These are phyloP conservation scores for Rhynchosporium agropyri DNA, from an alignment of 2,329 filamentous ascomycete genomes.

Conservation along the genomic window DNA sequence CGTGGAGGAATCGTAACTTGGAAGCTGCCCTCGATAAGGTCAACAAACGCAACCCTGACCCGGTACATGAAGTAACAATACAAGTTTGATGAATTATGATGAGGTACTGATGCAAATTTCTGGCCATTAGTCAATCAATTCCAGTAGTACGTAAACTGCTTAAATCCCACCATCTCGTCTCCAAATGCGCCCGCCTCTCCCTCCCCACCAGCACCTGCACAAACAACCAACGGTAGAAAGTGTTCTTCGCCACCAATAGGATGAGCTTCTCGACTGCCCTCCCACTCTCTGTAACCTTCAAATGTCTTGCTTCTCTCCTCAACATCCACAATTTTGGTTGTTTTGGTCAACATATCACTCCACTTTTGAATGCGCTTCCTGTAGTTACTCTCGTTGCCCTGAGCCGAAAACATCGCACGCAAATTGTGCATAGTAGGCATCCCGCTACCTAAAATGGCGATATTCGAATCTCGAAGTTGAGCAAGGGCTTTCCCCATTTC, in stretches of 20 bases:
- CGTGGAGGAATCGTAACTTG: too few relatives aligned
- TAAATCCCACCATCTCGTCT: constrained; percentile 27
- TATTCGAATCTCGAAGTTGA: constrained; percentile 65
- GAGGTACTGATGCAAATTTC: too few relatives aligned
- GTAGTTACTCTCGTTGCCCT: constrained; percentile 59
- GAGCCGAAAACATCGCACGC: constrained; percentile 50
- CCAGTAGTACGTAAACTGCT: constrained; percentile 36
- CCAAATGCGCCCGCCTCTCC: constrained; percentile 45
- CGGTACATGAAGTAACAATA: too few relatives aligned
- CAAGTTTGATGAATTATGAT: too few relatives aligned
- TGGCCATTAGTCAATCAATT: neutral
- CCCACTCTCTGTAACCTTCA: constrained; percentile 50
- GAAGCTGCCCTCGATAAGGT: too few relatives aligned
- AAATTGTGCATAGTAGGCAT: constrained; percentile 74
- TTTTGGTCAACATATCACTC: constrained; percentile 47
- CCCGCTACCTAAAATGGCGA: constrained; percentile 70
- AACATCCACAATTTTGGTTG: constrained; percentile 41
- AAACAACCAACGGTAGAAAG: constrained; percentile 61
- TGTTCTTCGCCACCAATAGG: constrained; percentile 60
- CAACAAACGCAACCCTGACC: too few relatives aligned
- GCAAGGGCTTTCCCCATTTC: constrained; percentile 67
- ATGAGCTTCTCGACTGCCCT: constrained; percentile 62
- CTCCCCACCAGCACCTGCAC: constrained; percentile 55
- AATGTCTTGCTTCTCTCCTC: constrained; percentile 48
- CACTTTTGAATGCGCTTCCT: constrained; percentile 59